Conservation (phyloP, 768 basidiomycete species). For the Phylloporus scabripes region DNA sequence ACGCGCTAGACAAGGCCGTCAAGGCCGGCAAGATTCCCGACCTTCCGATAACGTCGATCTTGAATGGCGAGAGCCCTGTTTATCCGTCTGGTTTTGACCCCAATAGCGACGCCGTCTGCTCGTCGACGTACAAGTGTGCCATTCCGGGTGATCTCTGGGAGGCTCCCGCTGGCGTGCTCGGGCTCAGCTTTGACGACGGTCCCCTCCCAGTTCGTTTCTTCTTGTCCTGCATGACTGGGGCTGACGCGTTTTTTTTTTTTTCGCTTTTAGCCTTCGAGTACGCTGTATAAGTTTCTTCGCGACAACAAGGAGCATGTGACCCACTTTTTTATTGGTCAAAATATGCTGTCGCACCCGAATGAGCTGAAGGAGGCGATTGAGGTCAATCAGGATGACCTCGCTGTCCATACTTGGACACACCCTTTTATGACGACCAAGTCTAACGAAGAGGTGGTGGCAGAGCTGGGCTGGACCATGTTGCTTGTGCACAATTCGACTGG, state of each 20-base stretch:
- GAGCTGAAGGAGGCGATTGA: conserved; percentile 51
- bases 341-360: conserved; percentile 56
- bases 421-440: conserved; percentile 76
- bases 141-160: conserved; percentile 65
- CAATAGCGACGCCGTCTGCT: conserved; percentile 56
- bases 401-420: conserved; percentile 57
- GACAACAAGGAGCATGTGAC: conserved; percentile 66
- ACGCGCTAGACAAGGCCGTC: conserved; percentile 63
- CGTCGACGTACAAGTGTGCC: conserved; percentile 66
- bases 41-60: conserved; percentile 46
- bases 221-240: background rate
- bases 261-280: conserved; percentile 33
- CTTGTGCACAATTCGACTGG: conserved; percentile 77
- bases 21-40: conserved; percentile 68
- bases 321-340: conserved; percentile 85
- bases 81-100: conserved; percentile 40
- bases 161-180: conserved; percentile 65
- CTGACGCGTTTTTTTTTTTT: conserved; percentile 5
- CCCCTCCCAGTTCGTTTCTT: conserved; percentile 45
- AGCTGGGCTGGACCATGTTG: conserved; percentile 77
- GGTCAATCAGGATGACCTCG: conserved; percentile 34
- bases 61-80: conserved; percentile 27
- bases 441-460: conserved; percentile 60
- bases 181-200: conserved; percentile 76
- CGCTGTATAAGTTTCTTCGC: conserved; percentile 61